Base-by-base conservation (phyloP, 2,329 filamentous ascomycete species). In the Cylindrodendrum hubeiense region DNA sequence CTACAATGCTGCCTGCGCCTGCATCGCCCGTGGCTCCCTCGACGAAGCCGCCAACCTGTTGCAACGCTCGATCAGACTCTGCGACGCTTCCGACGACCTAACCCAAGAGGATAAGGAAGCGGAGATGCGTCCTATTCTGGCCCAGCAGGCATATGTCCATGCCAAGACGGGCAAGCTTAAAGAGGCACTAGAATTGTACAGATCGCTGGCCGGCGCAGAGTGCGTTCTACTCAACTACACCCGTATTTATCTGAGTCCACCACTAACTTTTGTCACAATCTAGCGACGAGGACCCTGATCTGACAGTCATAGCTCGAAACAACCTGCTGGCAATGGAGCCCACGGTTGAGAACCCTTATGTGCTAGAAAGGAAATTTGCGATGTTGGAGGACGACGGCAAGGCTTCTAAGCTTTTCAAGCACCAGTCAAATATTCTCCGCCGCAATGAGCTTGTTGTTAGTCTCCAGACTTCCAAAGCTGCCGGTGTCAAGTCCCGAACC, bases 1-100 rank as follows among this genome's bases (percentile, higher is more conserved):
- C 12, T 97, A 93, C 81, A 97, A 97, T 78, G 87, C 89, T 24
- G 93, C 92, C 9, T 95, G 93, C 77, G 86, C 86, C 21, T 89
- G 88, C 76, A 90, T 96, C 72, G 91, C 91, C 15, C 84, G 88
- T 50, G 91, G 89, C 8, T 90, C 93, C 71, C 82, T 93, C 39
- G 84, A 81, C 5, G 86, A 89, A 69, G 93, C 89, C 1, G 85
- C 89, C 22, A 82, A 91, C 24, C 83, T 95, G 61, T 81, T 96
- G 65, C 91, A 90, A 79, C 86, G 90, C 58, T 90, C 93, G 3
- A 87, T 86, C 71, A 87, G 90, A 70, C 82, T 95, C 21, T 96
- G 93, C 76, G 89, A 92, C 76, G 87, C 87, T 5, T 86, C 91
- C 13, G 91, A 94, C 54, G 93, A 95, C 64, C 80, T 95, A 64